A percentile compares a stretch with the other conserved stretches of the same genome.
Conservation (phyloP, 2,329 filamentous ascomycete species). For the Penicillium vulpinum region DNA sequence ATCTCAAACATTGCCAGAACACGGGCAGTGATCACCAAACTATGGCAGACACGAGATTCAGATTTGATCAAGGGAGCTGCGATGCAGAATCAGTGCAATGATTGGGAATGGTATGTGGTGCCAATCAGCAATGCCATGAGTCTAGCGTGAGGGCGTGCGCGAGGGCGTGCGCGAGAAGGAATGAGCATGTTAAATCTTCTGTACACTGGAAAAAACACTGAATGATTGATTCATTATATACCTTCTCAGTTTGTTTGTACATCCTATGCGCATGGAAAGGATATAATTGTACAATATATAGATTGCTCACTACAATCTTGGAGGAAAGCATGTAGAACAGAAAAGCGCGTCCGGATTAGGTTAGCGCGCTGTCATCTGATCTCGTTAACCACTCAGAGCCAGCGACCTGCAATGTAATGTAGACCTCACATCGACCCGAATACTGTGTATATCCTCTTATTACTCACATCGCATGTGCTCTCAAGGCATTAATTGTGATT, state of each 20-base stretch:
- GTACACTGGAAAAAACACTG: background rate
- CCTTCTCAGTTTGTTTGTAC: background rate
- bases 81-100: slow-evolving; percentile 32
- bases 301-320: too few species aligned
- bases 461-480: background rate
- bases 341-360: slow-evolving; percentile 1
- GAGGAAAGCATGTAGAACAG: background rate
- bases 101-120: slow-evolving; percentile 47
- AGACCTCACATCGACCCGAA: background rate
- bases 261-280: background rate
- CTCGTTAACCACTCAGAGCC: slow-evolving; percentile 8
- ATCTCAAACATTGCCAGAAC: slow-evolving; percentile 49
- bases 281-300: background rate
- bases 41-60: slow-evolving; percentile 50
- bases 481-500: background rate
- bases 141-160: slow-evolving; percentile 43
- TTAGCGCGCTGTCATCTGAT: slow-evolving; percentile 12
- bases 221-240: background rate
- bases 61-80: slow-evolving; percentile 28
- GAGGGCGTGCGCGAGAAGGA: background rate
- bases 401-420: slow-evolving; percentile 2
- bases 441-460: background rate
- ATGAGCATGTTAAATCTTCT: background rate
- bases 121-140: slow-evolving; percentile 47
- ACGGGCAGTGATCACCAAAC: slow-evolving; percentile 48